Evolutionary conservation across 768 basidiomycete species (phyloP), one percentile per base, ranked within the genome.

Genomic region (Psilocybe azurescens): DNA sequence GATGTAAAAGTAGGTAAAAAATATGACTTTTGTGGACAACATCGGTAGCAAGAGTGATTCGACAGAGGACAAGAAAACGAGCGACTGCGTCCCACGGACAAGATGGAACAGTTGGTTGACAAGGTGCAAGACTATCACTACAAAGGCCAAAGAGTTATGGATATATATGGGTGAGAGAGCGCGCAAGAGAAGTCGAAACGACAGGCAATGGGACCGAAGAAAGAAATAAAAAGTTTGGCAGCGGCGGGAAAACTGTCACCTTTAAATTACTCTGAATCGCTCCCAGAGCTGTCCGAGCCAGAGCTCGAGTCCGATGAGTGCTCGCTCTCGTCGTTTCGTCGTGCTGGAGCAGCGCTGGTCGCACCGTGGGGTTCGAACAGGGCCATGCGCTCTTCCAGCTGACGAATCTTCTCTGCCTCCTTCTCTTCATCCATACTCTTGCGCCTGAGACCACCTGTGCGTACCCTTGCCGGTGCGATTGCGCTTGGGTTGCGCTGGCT

Each of bases 341-440:
- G 76, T 14, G 81, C 65, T 14, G 75, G 72, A 16, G 82, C 67
- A 14, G 74, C 70, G n/a, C 76, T 68, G 5, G 77, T 65, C 18
- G 73, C 79, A 53, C 77, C 79, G 46, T 80, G 77, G 39, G 81
- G 81, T 55, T 95, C 90, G 73, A 99, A 96, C 32, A 93, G 83
- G 30, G 86, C 83, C 80, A 98, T 89, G 64, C 94, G 89, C 69
- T 89, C 89, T 76, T 99, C 97, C 47, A 99, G 83, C 74, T 87
- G 83, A 54, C 91, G 86, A 71, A 99, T 99, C 81, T 96, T 94
- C 80, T 94, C 95, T 8, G 93, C 91, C 78, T 99, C 97, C 36
- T 90, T 91, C 66, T 94, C 93, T 78, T 99, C 95, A 72, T 98
- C 95, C 93, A 98, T 96, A 72, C 91, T 93, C 83, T 95, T 95